phyloP scores from a whole-genome alignment of 1,139 yeast species.

The Pneumocystis carinii region DNA sequence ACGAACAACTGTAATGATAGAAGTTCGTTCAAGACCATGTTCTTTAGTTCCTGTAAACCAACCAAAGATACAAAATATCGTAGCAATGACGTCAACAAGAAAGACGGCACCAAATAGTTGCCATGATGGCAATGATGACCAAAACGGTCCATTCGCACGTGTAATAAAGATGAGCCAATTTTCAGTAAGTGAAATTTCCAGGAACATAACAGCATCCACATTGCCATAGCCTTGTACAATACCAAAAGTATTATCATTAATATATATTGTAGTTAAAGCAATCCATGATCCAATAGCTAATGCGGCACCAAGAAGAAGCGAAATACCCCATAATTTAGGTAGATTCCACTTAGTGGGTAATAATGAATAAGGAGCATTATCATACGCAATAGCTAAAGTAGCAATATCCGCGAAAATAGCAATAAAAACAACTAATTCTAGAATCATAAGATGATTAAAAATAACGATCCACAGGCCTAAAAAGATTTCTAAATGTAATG shows the following conservation, averaged over 20 bases:
- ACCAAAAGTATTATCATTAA: conserved; percentile 32
- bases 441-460: conserved; percentile 48
- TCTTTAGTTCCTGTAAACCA: conserved; percentile 48
- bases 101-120: conserved; percentile 58
- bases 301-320: conserved; percentile 48
- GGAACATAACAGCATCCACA: conserved; percentile 52
- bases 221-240: conserved; percentile 60
- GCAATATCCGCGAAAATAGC: conserved; percentile 69
- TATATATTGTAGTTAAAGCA: conserved; percentile 46
- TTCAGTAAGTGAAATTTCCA: conserved; percentile 61
- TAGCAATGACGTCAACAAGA: conserved; percentile 53
- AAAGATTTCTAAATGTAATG: conserved; percentile 58
- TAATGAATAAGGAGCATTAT: conserved; percentile 91
- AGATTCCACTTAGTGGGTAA: conserved; percentile 97
- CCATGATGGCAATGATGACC: conserved; percentile 61
- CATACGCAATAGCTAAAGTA: conserved; percentile 64
- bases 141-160: conserved; percentile 67
- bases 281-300: conserved; percentile 64
- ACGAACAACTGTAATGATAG: conserved; percentile 52
- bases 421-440: conserved; percentile 56
- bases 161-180: conserved; percentile 68
- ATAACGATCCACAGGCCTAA: conserved; percentile 63
- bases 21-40: conserved; percentile 32
- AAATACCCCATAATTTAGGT: conserved; percentile 70
- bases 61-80: conserved; percentile 55